Base-by-base conservation (phyloP, 106 monocot species). In the Hemerocallis citrina region DNA sequence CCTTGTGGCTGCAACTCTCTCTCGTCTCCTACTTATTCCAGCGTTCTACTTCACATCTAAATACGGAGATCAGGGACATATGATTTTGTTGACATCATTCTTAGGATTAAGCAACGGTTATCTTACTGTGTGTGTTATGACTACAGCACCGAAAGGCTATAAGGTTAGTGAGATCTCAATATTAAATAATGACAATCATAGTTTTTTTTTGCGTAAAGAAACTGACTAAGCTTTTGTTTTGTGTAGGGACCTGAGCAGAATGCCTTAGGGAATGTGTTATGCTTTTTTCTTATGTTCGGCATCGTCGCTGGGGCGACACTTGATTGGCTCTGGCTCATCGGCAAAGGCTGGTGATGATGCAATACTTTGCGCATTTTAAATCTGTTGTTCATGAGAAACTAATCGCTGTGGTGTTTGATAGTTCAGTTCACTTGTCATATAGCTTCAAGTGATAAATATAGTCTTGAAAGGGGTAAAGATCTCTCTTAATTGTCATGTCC, bases 1-100 rank as follows among this genome's bases (percentile, higher is more conserved):
- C 13, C 61, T 84, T 29, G 45, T 62, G 31, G 30, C 29, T 5
- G 67, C 75, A 31, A 57, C 51, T 15, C 27, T 79, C 5, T 67
- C 79, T 24, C 67, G 79, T 2, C 69, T 84, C 44, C 8, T 84
- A 21, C 38, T 84, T 4, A 75, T 84, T 33, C 84, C 84, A 4
- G 75, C 84, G 23, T 84, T 84, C 40, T 84, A 84, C 57, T 84
- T 84, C 72, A 60, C 81, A 2, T 68, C 76, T 3, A 75, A 72
- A 27, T 81, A 76, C 31, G 81, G 76, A 30, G 65, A 11, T 16
- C 82, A 82, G 52, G 77, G 77, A 4, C 77, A 69, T 55, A 82
- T 82, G 82, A 82, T 82, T 61, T 38, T 70, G 65, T 52, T 82
- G 62, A 74, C 77, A 36, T 77, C 82, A 5, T 24, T 82, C 10